Evolutionary conservation across 768 basidiomycete genomes (phyloP), one percentile per base, ranked within the genome.

Genomic region (Lactarius indigo): DNA sequence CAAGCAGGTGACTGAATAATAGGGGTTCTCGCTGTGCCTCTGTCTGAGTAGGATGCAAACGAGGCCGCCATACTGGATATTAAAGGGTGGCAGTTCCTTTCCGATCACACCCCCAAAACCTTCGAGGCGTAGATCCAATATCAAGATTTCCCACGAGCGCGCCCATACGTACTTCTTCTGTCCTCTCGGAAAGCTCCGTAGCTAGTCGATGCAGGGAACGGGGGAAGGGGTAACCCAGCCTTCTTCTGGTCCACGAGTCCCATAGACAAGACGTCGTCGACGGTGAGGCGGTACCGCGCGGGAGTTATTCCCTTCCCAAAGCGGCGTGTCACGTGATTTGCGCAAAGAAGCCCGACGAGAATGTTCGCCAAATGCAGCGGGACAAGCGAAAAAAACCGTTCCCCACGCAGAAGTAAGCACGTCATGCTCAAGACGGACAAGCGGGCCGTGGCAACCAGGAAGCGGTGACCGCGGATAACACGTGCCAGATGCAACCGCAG

Each of bases 301-400:
- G 87, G 89, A 58, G 80, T 85, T 37, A 90, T 77, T 0, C 88
- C 87, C 73, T 85, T 86, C 55, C 89, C 88, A 73, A 90, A 90
- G 60, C 76, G 79, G 35, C 77, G 78, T 44, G 79, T 84, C 35
- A 90, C 82, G 67, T 90, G 88, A 74, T 89, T 91, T 42, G 87
- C 81, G 69, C 87, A 89, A n/a, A 90, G 73, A 50, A 90, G 72
- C 4, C 85, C 81, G 2, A 85, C 76, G 42, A 85, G 68, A 64
- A 90, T 84, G 73, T 87, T 87, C 60, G 82, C 52, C 56, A 90
- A 66, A 72, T 90, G 87, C 55, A 90, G 64, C 26, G 84, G 83
- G 13, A 85, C 84, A 61, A 87, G 72, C 12, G 80, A 75, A 74
- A 91, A 91, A 90, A 20, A 82, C 82, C 1, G 79, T 74, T 26